These are phyloP conservation scores for Aegilops sharonensis DNA, from an alignment of 176 grass and related monocot genomes.

Conservation along the genomic window DNA sequence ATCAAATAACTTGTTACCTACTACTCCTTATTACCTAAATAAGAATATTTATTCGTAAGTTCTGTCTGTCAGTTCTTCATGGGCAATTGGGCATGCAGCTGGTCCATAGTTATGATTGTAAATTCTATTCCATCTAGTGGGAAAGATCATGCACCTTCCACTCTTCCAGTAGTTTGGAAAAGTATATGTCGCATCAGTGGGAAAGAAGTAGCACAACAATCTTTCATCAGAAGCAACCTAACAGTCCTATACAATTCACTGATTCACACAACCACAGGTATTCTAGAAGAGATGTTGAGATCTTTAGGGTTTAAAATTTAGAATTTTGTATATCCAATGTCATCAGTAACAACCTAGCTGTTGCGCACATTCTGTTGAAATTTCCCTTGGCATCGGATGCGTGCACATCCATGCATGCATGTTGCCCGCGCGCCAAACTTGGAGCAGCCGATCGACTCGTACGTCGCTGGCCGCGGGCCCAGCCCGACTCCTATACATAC, in stretches of 20 bases:
- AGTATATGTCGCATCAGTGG: neutral
- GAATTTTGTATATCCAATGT: neutral
- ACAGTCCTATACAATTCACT: neutral
- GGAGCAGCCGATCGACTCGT: neutral
- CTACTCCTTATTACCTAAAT: too few relatives aligned
- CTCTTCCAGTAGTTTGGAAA: neutral
- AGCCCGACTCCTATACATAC: neutral
- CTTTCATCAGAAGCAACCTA: neutral
- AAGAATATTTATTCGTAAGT: neutral
- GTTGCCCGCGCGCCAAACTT: neutral
- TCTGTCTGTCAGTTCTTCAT: neutral
- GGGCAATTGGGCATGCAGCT: neutral
- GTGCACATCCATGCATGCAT: neutral
- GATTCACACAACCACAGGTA: neutral
- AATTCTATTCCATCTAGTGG: conserved; percentile 18
- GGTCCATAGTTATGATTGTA: neutral
- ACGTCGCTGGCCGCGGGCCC: neutral
- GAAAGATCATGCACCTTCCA: neutral
- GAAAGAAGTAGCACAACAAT: neutral
- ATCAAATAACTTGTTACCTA: too few relatives aligned
- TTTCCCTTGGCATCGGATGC: neutral
- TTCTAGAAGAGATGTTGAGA: neutral
- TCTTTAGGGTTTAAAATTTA: neutral
- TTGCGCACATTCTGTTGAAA: neutral
- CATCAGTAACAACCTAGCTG: neutral